Conservation (phyloP, 441 rosid genomes). For the Corymbia citriodora region DNA sequence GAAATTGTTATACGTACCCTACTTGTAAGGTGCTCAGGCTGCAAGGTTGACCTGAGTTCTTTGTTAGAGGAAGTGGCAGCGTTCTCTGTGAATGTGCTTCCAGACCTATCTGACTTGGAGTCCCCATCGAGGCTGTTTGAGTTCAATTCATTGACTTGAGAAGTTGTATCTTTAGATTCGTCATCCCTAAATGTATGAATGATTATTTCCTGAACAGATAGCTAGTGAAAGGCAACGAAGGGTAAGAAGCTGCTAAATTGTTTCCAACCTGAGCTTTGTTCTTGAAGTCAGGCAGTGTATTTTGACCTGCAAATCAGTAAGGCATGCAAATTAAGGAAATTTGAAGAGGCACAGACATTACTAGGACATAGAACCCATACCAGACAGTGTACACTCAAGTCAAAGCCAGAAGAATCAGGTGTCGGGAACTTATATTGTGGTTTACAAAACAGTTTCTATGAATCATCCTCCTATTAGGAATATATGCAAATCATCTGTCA, state of each 20-base stretch:
- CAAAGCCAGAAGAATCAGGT: neutral
- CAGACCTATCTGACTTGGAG: constrained; percentile 29
- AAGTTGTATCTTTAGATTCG: constrained; percentile 25
- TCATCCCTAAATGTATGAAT: constrained; percentile 25
- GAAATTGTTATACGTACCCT: constrained; percentile 11
- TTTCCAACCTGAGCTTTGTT: constrained; percentile 33
- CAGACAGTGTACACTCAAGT: neutral
- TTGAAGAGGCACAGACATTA: neutral
- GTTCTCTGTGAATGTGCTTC: constrained; percentile 14
- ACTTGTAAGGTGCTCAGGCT: constrained; percentile 19
- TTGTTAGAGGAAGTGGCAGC: constrained; percentile 18
- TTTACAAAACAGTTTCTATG: neutral
- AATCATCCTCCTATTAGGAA: neutral
- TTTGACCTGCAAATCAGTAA: constrained; percentile 32
- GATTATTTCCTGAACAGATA: neutral
- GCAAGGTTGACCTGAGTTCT: constrained; percentile 21
- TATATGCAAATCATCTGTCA: neutral
- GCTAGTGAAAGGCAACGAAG: neutral
- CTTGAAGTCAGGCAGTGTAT: constrained; percentile 54
- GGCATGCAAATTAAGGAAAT: neutral
- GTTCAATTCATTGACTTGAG: constrained; percentile 11
- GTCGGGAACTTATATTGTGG: neutral
- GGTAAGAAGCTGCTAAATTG: neutral
- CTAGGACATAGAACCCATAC: neutral
- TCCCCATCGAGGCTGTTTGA: constrained; percentile 19